Evolutionary conservation across 2,329 filamentous ascomycete species (phyloP), one percentile per base, ranked within the genome.

Genomic region (Beauveria rudraprayagi): DNA sequence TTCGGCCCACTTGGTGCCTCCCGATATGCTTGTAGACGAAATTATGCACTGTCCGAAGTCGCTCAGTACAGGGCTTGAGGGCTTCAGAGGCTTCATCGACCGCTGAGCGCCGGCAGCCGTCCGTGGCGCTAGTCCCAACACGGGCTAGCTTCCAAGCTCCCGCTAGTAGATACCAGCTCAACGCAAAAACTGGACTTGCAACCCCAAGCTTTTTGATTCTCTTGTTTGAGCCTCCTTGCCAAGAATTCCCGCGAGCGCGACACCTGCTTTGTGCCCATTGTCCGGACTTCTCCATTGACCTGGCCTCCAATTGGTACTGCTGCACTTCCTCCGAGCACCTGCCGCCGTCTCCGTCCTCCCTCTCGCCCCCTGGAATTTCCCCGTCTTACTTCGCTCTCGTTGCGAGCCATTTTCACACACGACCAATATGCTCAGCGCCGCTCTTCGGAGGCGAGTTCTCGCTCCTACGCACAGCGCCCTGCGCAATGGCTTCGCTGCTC

Each of bases 391-490:
- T 26, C 28, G 19, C 28, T 56, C 37, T 60, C 47, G 47, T 53
- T 46, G 57, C 52, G 61, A 63, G 61, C 58, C 61, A 62, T 62
- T 62, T 62, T 62, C 61, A 60, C 61, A 56, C 53, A 56, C 58
- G 16, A 9, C 53, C 60, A 60, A 41, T n/a, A 87, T 87, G 84
- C 81, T 87, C 76, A 80, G 82, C 74, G 82, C 83, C 68, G 82
- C 83, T 68, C 77, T 87, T 70, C 79, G 84, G 78, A 83, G 84
- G 82, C 83, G 83, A 72, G 78, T 77, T 72, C 78, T 87, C 71
- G 77, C 73, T 66, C 74, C 74, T 67, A 75, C 81, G 67, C 77
- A 79, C 66, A 75, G 76, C 68, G 73, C 79, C 69, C 75, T 82
- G 70, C 78, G 81, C 71, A 76, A 76, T 66, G 78, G 78, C 67